A percentile compares a stretch with the other conserved stretches of the same genome.
phyloP scores from a whole-genome alignment of 305 asterid genomes.

The Plantago coronopus region DNA sequence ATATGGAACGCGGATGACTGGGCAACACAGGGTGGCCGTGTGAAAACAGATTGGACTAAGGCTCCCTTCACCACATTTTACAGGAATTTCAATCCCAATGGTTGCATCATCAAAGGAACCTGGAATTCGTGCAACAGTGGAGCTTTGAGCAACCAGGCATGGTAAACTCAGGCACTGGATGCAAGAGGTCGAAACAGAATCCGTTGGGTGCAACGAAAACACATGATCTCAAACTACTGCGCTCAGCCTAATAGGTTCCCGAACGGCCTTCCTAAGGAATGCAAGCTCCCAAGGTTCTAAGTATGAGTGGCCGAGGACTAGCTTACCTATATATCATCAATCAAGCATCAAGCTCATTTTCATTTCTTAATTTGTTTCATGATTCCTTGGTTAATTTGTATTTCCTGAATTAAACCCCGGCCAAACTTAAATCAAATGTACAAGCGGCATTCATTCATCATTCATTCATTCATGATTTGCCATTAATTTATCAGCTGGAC shows the following conservation, averaged over 20 bases:
- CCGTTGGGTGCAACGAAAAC: not conserved
- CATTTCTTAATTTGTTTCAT: too few species aligned
- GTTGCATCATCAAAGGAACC: not conserved
- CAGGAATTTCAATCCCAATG: not conserved
- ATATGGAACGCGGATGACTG: not conserved
- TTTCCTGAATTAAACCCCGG: too few species aligned
- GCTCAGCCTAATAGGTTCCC: not conserved
- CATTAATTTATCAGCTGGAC: too few species aligned
- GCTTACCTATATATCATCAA: too few species aligned
- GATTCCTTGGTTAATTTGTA: too few species aligned
- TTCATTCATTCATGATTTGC: too few species aligned
- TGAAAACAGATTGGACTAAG: too few species aligned
- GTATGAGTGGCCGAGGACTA: too few species aligned
- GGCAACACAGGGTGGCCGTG: too few species aligned
- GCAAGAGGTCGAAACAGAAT: not conserved
- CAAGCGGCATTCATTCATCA: too few species aligned
- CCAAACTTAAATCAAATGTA: too few species aligned
- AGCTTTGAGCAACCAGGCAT: not conserved
- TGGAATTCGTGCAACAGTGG: not conserved
- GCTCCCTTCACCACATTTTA: not conserved
- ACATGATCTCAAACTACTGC: slow-evolving; percentile 1
- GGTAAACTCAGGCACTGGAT: slow-evolving; percentile 2
- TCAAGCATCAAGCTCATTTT: too few species aligned
- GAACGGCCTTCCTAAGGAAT: slow-evolving; percentile 1
- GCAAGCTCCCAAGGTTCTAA: not conserved